Evolutionary conservation across 2,329 filamentous ascomycete species (phyloP).

Genomic region (Thyridium curvatum): DNA sequence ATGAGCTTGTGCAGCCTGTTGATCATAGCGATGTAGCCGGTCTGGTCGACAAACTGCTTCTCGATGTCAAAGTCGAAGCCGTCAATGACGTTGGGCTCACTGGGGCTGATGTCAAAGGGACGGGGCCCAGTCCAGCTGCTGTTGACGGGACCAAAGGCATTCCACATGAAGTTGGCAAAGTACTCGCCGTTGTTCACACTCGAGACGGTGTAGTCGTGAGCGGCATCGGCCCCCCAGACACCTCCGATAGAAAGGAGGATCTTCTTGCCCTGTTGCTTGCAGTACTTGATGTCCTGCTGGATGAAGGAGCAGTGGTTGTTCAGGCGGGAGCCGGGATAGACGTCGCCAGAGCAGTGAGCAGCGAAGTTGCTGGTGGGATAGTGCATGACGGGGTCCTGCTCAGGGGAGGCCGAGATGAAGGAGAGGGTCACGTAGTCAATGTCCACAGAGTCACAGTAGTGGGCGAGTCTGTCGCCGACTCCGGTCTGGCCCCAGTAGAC

Average conservation of each 20-base stretch:
- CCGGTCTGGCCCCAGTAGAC: slow-evolving; percentile 25
- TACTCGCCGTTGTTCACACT: slow-evolving; percentile 17
- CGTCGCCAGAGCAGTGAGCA: slow-evolving; percentile 23
- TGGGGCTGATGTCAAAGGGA: slow-evolving; percentile 31
- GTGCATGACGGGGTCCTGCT: slow-evolving; percentile 21
- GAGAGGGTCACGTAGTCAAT: slow-evolving; percentile 33
- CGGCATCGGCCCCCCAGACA: slow-evolving; percentile 15
- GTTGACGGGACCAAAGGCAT: slow-evolving; percentile 27
- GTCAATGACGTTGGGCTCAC: slow-evolving; percentile 34
- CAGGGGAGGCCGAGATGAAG: slow-evolving; percentile 31
- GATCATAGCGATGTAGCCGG: slow-evolving; percentile 20
- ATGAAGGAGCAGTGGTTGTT: slow-evolving; percentile 24
- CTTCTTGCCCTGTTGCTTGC: slow-evolving; percentile 54
- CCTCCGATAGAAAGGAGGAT: slow-evolving; percentile 60
- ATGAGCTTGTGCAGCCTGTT: slow-evolving; percentile 7
- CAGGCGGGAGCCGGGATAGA: slow-evolving; percentile 24
- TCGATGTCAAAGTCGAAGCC: slow-evolving; percentile 48
- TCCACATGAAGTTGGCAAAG: slow-evolving; percentile 31
- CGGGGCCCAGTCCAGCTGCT: slow-evolving; percentile 21
- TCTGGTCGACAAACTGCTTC: slow-evolving; percentile 16
- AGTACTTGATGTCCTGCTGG: slow-evolving; percentile 30
- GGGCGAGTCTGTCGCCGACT: slow-evolving; percentile 10
- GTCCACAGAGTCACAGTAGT: slow-evolving; percentile 22
- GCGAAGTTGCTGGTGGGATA: slow-evolving; percentile 32
- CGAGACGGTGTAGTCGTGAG: slow-evolving; percentile 26